Base-by-base conservation (phyloP, 2,329 filamentous ascomycete species). In the Colletotrichum sp. region DNA sequence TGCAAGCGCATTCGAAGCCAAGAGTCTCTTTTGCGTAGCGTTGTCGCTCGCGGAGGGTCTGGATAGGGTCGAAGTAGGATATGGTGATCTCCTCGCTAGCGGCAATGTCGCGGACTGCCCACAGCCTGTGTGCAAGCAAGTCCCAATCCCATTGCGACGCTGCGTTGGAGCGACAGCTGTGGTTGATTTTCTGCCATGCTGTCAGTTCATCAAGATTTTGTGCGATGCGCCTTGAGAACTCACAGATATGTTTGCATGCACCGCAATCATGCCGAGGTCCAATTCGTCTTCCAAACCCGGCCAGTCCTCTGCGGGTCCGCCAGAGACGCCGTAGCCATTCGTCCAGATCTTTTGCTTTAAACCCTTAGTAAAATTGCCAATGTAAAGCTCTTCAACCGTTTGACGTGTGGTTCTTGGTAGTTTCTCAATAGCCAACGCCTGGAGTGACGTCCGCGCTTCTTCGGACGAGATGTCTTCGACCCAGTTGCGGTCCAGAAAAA, bases 81-180 rank as follows among this genome's bases (percentile, higher is more conserved):
- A 71, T 71, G 18, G 68, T 71, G 6, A 71, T 71, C 30, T 71
- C 68, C 13, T 71, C 68, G 16, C 15, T 30, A 3, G 16, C 30
- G n/a, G 68, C 60, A 3, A 71, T 71, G 18, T 65, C 44, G 12
- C 60, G 68, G 60, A 44, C 68, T 15, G 68, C 44, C 15, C 52
- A 59, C 1, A 71, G 22, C 24, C 10, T 57, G 18, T 71, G 68
- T n/a, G 39, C 28, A 1, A 71, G 13, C 2, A 18, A 1, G 36
- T 24, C 60, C 68, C 60, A 71, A 13, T 65, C 22, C 68, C 68
- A 71, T 2, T 65, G 68, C 3, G 60, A 10, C n/a, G 32, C 68
- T 13, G 68, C 39, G 7, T 71, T 71, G 2, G 68, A 36, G 6
- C 68, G 68, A 9, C 68, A 71, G 28, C 68, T n/a, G 22, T 71